These are phyloP conservation scores for Venturia oleaginea DNA, from an alignment of 2,329 filamentous ascomycete species.

Conservation along the genomic window DNA sequence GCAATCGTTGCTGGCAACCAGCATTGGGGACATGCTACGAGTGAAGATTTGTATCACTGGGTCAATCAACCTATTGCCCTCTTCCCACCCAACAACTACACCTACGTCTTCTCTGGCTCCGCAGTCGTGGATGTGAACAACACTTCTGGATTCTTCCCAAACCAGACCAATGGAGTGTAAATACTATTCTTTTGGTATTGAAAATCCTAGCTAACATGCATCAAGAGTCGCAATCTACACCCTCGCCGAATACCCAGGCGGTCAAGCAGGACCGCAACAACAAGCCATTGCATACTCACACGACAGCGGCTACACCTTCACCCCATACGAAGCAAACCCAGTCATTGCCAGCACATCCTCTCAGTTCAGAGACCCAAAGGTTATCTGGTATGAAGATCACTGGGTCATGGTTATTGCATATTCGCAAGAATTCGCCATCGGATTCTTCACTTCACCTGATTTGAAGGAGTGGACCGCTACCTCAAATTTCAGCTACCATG, in stretches of 20 bases:
- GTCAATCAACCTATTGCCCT: constrained; percentile 55
- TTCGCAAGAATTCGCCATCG: constrained; percentile 46
- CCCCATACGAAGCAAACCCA: constrained; percentile 50
- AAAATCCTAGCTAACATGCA: neutral
- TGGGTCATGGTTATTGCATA: constrained; percentile 54
- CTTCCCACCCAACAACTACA: constrained; percentile 46
- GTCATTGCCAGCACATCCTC: constrained; percentile 46
- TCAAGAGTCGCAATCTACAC: constrained; percentile 48
- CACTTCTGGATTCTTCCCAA: constrained; percentile 56
- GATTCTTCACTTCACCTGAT: constrained; percentile 53
- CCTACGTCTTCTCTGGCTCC: constrained; percentile 46
- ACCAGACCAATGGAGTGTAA: constrained; percentile 47
- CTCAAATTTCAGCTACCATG: constrained; percentile 49
- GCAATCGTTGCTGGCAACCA: constrained; percentile 46
- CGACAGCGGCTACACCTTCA: constrained; percentile 54
- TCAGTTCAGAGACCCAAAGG: constrained; percentile 58
- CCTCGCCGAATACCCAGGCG: constrained; percentile 31
- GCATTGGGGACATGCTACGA: constrained; percentile 60
- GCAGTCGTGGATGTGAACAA: constrained; percentile 54
- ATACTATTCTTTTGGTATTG: neutral
- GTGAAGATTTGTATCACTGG: constrained; percentile 54
- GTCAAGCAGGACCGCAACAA: constrained; percentile 36
- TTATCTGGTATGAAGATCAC: constrained; percentile 46
- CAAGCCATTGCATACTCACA: constrained; percentile 54
- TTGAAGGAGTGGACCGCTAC: constrained; percentile 49